phyloP scores from a whole-genome alignment of 2,329 filamentous ascomycete genomes.

The Colletotrichum sp. region DNA sequence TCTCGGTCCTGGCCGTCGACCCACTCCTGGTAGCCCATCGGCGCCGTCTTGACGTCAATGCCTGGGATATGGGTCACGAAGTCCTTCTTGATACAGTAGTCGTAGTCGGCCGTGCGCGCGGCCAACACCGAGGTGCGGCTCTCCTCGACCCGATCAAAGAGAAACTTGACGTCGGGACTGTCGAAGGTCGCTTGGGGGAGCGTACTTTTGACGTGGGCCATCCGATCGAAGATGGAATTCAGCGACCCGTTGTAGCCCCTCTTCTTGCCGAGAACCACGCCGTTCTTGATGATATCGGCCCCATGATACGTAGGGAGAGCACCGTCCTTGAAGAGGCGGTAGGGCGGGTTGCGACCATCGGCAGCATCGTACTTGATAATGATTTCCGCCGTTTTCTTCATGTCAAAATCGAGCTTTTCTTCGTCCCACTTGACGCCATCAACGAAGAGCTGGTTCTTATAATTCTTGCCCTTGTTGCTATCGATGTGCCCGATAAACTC shows the following conservation, averaged over 20 bases:
- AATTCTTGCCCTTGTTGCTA: conserved; percentile 4
- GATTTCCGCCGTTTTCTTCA: neutral
- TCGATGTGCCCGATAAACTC: neutral
- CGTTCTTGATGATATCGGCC: neutral
- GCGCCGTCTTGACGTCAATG: neutral
- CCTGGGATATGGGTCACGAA: neutral
- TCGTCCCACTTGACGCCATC: neutral
- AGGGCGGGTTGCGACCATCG: neutral
- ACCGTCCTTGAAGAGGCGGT: neutral
- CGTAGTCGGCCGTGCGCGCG: neutral
- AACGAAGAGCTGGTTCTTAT: conserved; percentile 2
- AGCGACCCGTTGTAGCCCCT: neutral
- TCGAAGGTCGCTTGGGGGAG: neutral
- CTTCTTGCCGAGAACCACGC: neutral
- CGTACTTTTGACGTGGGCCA: neutral
- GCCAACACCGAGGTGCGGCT: neutral
- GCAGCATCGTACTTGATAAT: neutral
- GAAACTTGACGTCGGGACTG: neutral
- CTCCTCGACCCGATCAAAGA: neutral
- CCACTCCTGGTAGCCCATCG: neutral
- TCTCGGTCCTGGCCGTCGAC: neutral
- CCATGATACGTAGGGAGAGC: neutral
- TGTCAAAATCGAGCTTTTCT: conserved; percentile 3
- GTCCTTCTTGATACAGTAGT: neutral
- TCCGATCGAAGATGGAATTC: neutral